Conservation (phyloP, 129 eudicot species). For the Chrysanthemum lavandulifolium region DNA sequence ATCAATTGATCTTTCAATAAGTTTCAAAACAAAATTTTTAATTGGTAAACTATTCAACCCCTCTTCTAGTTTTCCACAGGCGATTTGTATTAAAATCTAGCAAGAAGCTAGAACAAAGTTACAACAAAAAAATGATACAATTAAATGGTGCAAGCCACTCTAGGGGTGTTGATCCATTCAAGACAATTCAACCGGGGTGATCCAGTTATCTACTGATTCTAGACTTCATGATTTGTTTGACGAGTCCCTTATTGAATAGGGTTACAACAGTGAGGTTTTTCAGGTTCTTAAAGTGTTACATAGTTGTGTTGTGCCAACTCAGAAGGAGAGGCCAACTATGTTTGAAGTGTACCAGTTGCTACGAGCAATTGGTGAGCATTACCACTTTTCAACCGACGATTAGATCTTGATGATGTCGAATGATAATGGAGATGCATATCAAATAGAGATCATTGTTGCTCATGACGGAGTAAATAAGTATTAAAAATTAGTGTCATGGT, state of each 20-base stretch:
- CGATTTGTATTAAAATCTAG: too few relatives aligned
- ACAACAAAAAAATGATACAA: too few relatives aligned
- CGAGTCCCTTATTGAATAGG: constrained; percentile 43
- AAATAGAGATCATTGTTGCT: constrained; percentile 69
- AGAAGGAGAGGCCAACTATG: constrained; percentile 83
- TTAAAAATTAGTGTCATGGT: background rate
- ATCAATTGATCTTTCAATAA: too few relatives aligned
- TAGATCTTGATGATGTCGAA: constrained; percentile 48
- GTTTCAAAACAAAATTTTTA: too few relatives aligned
- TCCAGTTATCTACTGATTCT: constrained; percentile 45
- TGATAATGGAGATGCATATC: constrained; percentile 39
- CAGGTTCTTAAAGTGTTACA: constrained; percentile 85
- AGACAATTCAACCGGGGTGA: constrained; percentile 25
- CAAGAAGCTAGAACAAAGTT: too few relatives aligned
- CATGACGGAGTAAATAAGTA: constrained; percentile 36
- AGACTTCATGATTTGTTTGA: constrained; percentile 65
- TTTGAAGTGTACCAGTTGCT: constrained; percentile 85
- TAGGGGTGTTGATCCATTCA: too few relatives aligned
- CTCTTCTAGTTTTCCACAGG: too few relatives aligned
- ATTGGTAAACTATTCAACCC: too few relatives aligned
- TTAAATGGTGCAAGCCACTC: too few relatives aligned
- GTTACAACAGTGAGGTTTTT: constrained; percentile 50
- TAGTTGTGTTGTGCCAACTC: constrained; percentile 53
- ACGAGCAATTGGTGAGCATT: constrained; percentile 70
- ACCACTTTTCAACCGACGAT: constrained; percentile 61